Conservation (phyloP, 169 alveolate genomes). For the Eimeria praecox region DNA sequence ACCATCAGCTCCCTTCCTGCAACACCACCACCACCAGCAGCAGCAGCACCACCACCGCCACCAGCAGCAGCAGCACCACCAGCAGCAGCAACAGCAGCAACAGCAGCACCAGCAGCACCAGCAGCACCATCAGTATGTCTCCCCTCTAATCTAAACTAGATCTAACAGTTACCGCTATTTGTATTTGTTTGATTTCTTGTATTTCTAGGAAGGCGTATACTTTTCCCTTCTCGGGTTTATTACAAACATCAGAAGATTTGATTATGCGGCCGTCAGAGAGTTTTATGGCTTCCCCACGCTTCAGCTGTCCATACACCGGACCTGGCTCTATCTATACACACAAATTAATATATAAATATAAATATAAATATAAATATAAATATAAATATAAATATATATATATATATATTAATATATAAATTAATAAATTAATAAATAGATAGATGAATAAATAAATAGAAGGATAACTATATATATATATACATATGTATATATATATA, state of each 20-base stretch:
- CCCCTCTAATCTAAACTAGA: neutral
- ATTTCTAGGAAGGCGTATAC: constrained; percentile 79
- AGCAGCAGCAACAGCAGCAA: neutral
- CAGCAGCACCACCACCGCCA: neutral
- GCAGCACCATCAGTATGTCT: neutral
- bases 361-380: neutral
- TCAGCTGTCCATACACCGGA: constrained; percentile 91
- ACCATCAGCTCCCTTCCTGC: too few species aligned
- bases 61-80: neutral
- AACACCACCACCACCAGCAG: neutral
- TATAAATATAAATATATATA: neutral
- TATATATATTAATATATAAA: too few species aligned
- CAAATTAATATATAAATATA: neutral
- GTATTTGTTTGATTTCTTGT: constrained; percentile 53
- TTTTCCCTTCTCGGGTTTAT: constrained; percentile 89
- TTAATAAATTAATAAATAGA: too few species aligned
- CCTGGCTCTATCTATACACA: constrained; percentile 89
- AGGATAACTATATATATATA: too few species aligned
- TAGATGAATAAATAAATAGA: too few species aligned
- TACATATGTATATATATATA: too few species aligned
- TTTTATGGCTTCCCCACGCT: constrained; percentile 90
- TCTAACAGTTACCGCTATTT: constrained; percentile 4
- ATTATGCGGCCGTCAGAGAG: constrained; percentile 88
- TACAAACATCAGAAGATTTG: constrained; percentile 92
- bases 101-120: constrained; percentile 14